phyloP scores from a whole-genome alignment of 345 rosid genomes.

The Combretum micranthum region DNA sequence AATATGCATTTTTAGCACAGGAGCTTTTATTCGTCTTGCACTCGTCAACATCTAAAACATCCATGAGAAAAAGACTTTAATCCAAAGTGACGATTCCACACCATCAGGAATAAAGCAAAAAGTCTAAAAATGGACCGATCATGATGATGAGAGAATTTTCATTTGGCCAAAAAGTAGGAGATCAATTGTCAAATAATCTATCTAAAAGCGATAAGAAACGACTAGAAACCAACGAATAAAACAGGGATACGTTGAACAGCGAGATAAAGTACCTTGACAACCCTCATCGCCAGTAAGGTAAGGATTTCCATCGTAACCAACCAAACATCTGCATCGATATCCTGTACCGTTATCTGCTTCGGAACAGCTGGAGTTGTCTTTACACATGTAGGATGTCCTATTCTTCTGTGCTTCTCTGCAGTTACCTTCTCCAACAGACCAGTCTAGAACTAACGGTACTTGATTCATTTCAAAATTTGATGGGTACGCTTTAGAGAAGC shows the following conservation, averaged over 20 bases:
- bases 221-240: no score
- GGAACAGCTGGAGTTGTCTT: conserved; percentile 1
- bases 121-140: no score
- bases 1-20: no score
- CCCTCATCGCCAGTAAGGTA: conserved; percentile 11
- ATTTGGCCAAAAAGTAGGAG: no score
- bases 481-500: conserved; percentile 6
- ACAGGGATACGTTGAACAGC: no score
- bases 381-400: not conserved
- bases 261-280: conserved; percentile 11
- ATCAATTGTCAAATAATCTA: no score
- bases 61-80: no score
- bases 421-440: conserved; percentile 11
- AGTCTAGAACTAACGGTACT: conserved; percentile 14
- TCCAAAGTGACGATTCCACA: not conserved
- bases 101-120: no score
- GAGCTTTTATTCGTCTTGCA: no score
- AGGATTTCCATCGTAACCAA: conserved; percentile 18
- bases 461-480: not conserved
- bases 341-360: not conserved
- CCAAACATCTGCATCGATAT: conserved; percentile 15
- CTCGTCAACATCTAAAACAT: no score
- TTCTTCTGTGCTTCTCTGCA: conserved; percentile 12
- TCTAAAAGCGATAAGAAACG: conserved; percentile 6
- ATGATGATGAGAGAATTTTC: no score